Base-by-base conservation (phyloP, 192 early-diverging fungal genomes). In the Obelidium mucronatum region DNA sequence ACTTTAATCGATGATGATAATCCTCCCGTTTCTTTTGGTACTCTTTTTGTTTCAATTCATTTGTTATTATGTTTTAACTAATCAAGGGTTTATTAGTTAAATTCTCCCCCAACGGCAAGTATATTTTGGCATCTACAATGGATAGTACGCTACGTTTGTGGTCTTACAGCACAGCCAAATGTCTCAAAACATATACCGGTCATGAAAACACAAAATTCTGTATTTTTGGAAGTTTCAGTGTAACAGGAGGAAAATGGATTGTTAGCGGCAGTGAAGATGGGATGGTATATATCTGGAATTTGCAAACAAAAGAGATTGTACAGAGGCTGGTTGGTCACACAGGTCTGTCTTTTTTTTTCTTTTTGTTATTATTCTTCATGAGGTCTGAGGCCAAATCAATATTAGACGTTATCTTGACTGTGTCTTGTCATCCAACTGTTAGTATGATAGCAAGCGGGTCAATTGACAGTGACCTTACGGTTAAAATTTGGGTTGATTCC, bases 61-160 rank as follows among this genome's bases (percentile, higher is more conserved):
- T n/a, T n/a, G n/a, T n/a, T n/a, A n/a, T n/a, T n/a, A n/a, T n/a
- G n/a, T n/a, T n/a, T n/a, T n/a, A n/a, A n/a, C n/a, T n/a, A n/a
- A n/a, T n/a, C n/a, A n/a, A n/a, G n/a, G n/a, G n/a, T n/a, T 93
- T 95, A 5, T 97, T 94, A 86, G 96, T 96, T 17, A 96, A 96
- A 80, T 99, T 99, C 79, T 98, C 97, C 36, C 98, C 98, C 40
- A 99, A 99, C 81, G 95, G 97, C 66, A 98, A 98, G 85, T 99
- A 95, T 78, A 95, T 99, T 72, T 85, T 99, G 44, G 95, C 98
- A 8, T 91, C 94, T 8, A 97, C 95, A 11, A 87, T 94, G 60
- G 96, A 99, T 86, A 94, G 89, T 76, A 97, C 95, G 33, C 82
- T 99, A 58, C 90, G 96, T 13, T 87, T 99, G 55, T 99, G 98